Percentiles rank a stretch among this genome's conserved stretches.
Evolutionary conservation across 495 filamentous ascomycete genomes (phyloP).

Genomic region (Amniculicola lignicola): DNA sequence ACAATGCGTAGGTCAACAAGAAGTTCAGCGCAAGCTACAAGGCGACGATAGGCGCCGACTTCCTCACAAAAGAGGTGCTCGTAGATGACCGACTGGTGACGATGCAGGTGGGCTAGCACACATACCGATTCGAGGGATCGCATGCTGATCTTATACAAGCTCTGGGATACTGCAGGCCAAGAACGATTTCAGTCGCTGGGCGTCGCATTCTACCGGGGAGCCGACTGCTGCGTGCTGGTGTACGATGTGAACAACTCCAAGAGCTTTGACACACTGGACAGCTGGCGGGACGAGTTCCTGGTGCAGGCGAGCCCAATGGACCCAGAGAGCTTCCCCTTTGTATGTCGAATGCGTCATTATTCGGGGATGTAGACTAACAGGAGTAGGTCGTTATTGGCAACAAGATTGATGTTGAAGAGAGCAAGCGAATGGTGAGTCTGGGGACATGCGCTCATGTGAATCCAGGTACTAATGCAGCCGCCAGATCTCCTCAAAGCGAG

Average conservation of each 20-base stretch:
- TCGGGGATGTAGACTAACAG: slow-evolving; percentile 4
- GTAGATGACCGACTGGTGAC: slow-evolving; percentile 96
- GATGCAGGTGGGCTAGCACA: slow-evolving; percentile 73
- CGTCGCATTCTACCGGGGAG: slow-evolving; percentile 96
- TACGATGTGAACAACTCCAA: slow-evolving; percentile 99
- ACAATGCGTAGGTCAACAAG: slow-evolving; percentile 81
- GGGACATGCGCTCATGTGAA: not conserved
- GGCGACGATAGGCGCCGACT: slow-evolving; percentile 97
- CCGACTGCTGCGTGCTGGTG: slow-evolving; percentile 97
- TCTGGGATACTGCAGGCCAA: slow-evolving; percentile 98
- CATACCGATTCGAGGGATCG: not conserved
- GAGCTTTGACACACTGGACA: slow-evolving; percentile 97
- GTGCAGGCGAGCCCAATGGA: slow-evolving; percentile 96
- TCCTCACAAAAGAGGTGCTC: slow-evolving; percentile 95
- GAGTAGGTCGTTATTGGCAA: slow-evolving; percentile 86
- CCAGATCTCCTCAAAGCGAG: slow-evolving; percentile 87
- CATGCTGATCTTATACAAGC: slow-evolving; percentile 50
- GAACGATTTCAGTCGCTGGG: slow-evolving; percentile 97
- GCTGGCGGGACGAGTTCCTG: slow-evolving; percentile 97
- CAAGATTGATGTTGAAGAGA: slow-evolving; percentile 98
- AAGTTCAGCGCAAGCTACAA: slow-evolving; percentile 99
- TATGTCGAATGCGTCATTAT: slow-evolving; percentile 46
- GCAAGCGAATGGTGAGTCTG: slow-evolving; percentile 77
- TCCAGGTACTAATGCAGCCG: not conserved
- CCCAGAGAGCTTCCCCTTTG: slow-evolving; percentile 96